These are phyloP conservation scores for Haematococcus lacustris DNA, from an alignment of 139 green algal genomes.

Conservation along the genomic window DNA sequence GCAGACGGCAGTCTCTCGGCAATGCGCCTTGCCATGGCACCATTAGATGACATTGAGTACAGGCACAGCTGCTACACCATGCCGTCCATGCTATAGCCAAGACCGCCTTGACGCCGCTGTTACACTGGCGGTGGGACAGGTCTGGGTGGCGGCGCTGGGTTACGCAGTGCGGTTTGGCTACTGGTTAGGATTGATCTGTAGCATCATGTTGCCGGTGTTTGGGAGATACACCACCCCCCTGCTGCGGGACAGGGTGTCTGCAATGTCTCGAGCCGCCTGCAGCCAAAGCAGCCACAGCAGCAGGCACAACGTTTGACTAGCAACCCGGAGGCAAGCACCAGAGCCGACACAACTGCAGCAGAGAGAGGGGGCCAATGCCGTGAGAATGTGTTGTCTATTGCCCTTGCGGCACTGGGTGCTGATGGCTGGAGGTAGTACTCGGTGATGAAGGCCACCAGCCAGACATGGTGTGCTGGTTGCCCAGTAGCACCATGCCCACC, in stretches of 20 bases:
- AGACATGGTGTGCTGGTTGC: not conserved
- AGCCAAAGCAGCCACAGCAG: not conserved
- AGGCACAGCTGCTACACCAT: too few species aligned
- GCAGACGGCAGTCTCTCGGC: too few species aligned
- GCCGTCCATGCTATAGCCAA: too few species aligned
- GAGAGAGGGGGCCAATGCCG: not conserved
- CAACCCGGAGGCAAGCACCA: not conserved
- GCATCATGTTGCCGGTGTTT: slow-evolving; percentile 76
- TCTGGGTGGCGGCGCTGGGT: too few species aligned
- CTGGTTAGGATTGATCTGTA: slow-evolving; percentile 64
- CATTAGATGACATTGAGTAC: too few species aligned
- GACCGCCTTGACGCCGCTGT: too few species aligned
- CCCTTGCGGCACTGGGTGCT: not conserved
- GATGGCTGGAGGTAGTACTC: not conserved
- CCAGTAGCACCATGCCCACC: not conserved
- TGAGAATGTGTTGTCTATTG: not conserved
- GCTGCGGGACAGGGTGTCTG: slow-evolving; percentile 77
- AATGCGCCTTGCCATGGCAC: too few species aligned
- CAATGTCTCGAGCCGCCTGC: slow-evolving; percentile 90
- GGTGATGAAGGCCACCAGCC: not conserved
- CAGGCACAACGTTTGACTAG: not conserved
- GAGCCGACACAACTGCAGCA: too few species aligned
- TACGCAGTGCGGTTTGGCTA: too few species aligned
- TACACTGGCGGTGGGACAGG: too few species aligned
- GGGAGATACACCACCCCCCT: slow-evolving; percentile 96